Percentiles rank a stretch among this genome's conserved stretches.
These are phyloP conservation scores for Calonectria honghensis DNA, from an alignment of 2,329 filamentous ascomycete species.

Conservation along the genomic window DNA sequence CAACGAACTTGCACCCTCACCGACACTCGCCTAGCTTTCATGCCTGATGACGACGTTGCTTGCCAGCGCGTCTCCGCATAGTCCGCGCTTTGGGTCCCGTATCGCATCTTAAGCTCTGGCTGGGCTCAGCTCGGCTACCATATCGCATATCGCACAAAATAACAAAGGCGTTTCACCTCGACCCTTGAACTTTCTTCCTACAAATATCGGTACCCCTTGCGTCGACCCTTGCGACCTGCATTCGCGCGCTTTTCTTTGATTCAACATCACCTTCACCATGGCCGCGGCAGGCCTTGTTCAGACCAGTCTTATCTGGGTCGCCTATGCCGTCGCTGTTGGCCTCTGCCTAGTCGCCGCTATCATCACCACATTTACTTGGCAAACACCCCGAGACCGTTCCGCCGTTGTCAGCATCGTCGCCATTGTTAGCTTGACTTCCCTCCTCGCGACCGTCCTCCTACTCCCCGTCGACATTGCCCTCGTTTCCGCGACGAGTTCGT, in stretches of 20 bases:
- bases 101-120: not conserved
- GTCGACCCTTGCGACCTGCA: conserved; percentile 6
- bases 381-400: conserved; percentile 90
- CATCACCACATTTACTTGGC: conserved; percentile 93
- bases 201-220: conserved; percentile 23
- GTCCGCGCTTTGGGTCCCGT: conserved; percentile 13
- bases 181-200: not conserved
- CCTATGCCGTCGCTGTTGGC: conserved; percentile 88
- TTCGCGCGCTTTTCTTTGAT: not conserved
- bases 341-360: conserved; percentile 85
- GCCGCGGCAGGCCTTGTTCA: conserved; percentile 80
- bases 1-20: conserved; percentile 3
- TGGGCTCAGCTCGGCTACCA: conserved; percentile 29
- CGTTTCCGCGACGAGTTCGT: conserved; percentile 89
- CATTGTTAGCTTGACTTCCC: conserved; percentile 88
- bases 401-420: conserved; percentile 87
- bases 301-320: conserved; percentile 94
- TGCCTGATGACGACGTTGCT: conserved; percentile 28
- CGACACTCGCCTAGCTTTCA: not conserved
- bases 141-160: conserved; percentile 32
- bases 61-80: not conserved
- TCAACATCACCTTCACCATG: conserved; percentile 54
- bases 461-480: conserved; percentile 97
- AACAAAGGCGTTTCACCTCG: not conserved
- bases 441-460: conserved; percentile 93